These are phyloP conservation scores for Pulveroboletus sp. DNA, from an alignment of 768 basidiomycete genomes.

Conservation along the genomic window DNA sequence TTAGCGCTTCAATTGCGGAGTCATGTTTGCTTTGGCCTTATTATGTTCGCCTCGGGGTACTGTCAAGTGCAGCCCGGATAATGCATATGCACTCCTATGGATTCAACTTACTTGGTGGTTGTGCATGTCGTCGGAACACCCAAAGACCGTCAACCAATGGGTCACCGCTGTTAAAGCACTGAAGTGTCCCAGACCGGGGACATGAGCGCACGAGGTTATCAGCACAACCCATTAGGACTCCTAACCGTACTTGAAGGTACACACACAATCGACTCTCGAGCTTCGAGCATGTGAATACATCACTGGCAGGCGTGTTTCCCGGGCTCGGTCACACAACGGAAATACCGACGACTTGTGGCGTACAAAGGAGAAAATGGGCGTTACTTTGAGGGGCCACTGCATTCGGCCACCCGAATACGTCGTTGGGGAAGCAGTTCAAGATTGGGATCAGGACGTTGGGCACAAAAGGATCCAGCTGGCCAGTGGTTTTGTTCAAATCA, in stretches of 20 bases:
- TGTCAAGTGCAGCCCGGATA: conserved; percentile 13
- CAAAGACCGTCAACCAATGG: neutral
- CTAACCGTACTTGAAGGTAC: no score
- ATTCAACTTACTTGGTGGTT: conserved; percentile 1
- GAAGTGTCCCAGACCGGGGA: neutral
- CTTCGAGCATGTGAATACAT: neutral
- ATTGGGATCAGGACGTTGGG: no score
- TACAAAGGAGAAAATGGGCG: no score
- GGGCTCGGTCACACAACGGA: no score
- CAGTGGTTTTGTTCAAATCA: neutral
- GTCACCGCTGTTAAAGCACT: neutral
- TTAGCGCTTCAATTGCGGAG: conserved; percentile 18
- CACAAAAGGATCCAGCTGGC: neutral
- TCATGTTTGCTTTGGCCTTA: conserved; percentile 20
- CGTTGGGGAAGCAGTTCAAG: no score
- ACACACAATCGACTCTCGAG: neutral
- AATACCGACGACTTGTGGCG: no score
- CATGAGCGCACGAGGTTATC: neutral
- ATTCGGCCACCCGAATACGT: no score
- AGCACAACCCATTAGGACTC: neutral
- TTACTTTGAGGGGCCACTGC: no score
- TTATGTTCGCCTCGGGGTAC: conserved; percentile 18
- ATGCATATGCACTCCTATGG: conserved; percentile 18
- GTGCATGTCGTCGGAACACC: neutral
- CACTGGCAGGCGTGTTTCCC: neutral